Conservation (phyloP, 2,329 filamentous ascomycete species). For the Pestalotiopsis sp. region DNA sequence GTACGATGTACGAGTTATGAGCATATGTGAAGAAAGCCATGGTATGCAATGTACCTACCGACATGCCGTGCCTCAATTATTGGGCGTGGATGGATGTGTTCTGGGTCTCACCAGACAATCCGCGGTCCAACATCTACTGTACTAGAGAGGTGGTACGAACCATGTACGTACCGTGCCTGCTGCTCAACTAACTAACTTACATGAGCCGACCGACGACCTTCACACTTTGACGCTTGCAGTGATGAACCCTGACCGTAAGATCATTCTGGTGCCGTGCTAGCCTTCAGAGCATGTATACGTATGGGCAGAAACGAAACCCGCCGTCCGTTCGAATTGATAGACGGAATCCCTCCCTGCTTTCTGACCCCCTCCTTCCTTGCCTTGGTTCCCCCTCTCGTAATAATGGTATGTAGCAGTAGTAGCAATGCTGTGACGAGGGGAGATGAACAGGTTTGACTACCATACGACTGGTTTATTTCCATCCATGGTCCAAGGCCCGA, state of each 20-base stretch:
- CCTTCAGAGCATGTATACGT: not conserved
- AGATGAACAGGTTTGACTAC: not conserved
- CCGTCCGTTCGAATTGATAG: not conserved
- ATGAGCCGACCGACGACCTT: not conserved
- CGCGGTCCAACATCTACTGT: too few species aligned
- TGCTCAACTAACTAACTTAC: too few species aligned
- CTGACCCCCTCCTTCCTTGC: not conserved
- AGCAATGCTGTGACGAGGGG: not conserved
- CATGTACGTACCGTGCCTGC: not conserved
- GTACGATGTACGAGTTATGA: too few species aligned
- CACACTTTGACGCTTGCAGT: conserved; percentile 2
- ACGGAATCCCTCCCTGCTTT: not conserved
- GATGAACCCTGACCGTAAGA: not conserved
- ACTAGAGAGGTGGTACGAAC: too few species aligned
- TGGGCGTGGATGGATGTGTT: too few species aligned
- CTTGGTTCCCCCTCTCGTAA: not conserved
- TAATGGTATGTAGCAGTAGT: not conserved
- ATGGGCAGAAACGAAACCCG: not conserved
- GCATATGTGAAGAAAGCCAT: too few species aligned
- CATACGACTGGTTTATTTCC: not conserved
- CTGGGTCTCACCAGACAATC: too few species aligned
- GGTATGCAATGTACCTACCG: too few species aligned
- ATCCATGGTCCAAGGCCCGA: not conserved
- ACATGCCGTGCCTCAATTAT: too few species aligned
- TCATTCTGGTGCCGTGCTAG: not conserved